Conservation (phyloP, 129 eudicot species). For the Flaveria brownii region DNA sequence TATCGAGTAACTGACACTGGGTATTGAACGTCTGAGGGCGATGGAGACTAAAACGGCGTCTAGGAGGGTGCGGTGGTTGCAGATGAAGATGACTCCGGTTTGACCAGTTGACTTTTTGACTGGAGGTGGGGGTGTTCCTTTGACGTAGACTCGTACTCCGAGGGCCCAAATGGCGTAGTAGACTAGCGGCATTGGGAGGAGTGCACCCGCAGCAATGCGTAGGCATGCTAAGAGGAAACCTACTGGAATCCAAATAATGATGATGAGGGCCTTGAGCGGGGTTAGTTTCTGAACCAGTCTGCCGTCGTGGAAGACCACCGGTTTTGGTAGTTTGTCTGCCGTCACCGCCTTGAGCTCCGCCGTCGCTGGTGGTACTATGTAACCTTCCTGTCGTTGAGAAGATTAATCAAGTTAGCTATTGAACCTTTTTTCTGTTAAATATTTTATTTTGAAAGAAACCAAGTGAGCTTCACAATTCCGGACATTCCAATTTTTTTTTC, state of each 20-base stretch:
- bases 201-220: constrained; percentile 57
- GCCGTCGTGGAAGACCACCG: constrained; percentile 70
- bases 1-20: constrained; percentile 68
- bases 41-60: constrained; percentile 68
- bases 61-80: constrained; percentile 66
- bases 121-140: constrained; percentile 65
- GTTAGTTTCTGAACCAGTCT: constrained; percentile 61
- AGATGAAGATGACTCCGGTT: constrained; percentile 63
- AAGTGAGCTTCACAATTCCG: too few relatives aligned
- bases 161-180: constrained; percentile 61
- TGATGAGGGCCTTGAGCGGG: constrained; percentile 55
- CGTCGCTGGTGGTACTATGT: constrained; percentile 55
- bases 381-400: constrained; percentile 46
- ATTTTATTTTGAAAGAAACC: not conserved
- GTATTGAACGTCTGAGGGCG: constrained; percentile 66
- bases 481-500: too few relatives aligned
- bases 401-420: not conserved
- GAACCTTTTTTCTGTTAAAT: not conserved
- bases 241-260: constrained; percentile 61
- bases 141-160: constrained; percentile 62
- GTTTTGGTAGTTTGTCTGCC: constrained; percentile 59
- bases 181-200: constrained; percentile 64
- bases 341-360: constrained; percentile 46
- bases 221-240: constrained; percentile 64
- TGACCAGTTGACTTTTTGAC: constrained; percentile 51